Percentiles rank a stretch among this genome's conserved stretches.
These are phyloP conservation scores for Fraxinus angustifolia DNA, from an alignment of 305 asterid genomes.

Conservation along the genomic window DNA sequence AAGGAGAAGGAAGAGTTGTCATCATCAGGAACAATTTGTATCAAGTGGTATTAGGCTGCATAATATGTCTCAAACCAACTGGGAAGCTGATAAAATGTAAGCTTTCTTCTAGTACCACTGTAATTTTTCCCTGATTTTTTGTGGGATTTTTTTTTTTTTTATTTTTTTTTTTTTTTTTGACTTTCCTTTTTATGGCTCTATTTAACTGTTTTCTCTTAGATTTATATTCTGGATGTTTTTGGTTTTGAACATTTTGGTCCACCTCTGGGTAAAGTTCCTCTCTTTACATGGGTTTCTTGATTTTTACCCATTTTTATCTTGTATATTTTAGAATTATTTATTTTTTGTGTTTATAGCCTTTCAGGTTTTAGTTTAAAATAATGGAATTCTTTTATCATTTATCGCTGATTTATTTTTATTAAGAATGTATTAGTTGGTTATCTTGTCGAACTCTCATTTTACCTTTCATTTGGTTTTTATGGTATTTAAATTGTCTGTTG, in stretches of 20 bases:
- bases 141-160: background rate
- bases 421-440: background rate
- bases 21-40: background rate
- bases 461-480: conserved; percentile 5
- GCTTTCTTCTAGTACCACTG: background rate
- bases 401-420: background rate
- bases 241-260: background rate
- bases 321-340: background rate
- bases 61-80: conserved; percentile 89
- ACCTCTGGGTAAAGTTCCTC: background rate
- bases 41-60: conserved; percentile 3
- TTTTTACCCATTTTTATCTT: background rate
- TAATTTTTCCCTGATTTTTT: background rate
- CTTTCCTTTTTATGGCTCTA: background rate
- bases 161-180: no score
- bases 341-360: background rate
- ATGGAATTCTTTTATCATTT: background rate
- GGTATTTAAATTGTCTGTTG: conserved; percentile 1
- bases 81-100: conserved; percentile 81
- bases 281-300: background rate
- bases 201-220: background rate
- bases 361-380: background rate
- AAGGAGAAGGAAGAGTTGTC: background rate
- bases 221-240: background rate
- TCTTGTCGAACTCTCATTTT: background rate